A percentile compares a stretch with the other conserved stretches of the same genome.
Conservation (phyloP, 306 rosid genomes). For the Acacia confusa region DNA sequence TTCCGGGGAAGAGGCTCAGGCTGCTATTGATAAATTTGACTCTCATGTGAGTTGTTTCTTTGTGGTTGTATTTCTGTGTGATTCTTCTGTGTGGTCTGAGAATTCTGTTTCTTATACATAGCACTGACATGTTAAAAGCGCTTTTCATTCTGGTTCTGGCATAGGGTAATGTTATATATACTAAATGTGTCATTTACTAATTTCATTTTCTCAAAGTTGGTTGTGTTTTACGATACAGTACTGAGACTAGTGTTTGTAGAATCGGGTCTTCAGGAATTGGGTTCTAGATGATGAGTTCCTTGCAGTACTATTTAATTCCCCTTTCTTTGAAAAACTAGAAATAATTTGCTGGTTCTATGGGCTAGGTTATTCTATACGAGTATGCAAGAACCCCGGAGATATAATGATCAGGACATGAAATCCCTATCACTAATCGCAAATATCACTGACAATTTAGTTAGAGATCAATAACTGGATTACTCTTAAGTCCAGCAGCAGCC, state of each 20-base stretch:
- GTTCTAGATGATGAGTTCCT: neutral
- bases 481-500: neutral
- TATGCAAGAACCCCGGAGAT: neutral
- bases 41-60: slow-evolving; percentile 50
- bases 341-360: neutral
- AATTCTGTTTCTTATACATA: neutral
- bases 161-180: neutral
- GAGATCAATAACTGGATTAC: neutral
- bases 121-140: neutral
- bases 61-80: neutral
- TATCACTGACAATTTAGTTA: neutral
- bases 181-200: neutral
- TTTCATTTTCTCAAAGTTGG: slow-evolving; percentile 17
- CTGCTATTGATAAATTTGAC: slow-evolving; percentile 61
- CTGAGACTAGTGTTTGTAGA: neutral
- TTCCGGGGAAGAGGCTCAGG: slow-evolving; percentile 72
- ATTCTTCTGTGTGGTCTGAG: neutral
- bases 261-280: neutral
- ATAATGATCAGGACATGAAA: neutral
- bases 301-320: neutral
- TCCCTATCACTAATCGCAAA: neutral
- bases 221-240: neutral
- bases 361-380: neutral
- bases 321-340: neutral
- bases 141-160: neutral